Percentiles rank a stretch among this genome's conserved stretches.
Conservation (phyloP, 192 early-diverging fungal genomes). For the Coemansia sp. region DNA sequence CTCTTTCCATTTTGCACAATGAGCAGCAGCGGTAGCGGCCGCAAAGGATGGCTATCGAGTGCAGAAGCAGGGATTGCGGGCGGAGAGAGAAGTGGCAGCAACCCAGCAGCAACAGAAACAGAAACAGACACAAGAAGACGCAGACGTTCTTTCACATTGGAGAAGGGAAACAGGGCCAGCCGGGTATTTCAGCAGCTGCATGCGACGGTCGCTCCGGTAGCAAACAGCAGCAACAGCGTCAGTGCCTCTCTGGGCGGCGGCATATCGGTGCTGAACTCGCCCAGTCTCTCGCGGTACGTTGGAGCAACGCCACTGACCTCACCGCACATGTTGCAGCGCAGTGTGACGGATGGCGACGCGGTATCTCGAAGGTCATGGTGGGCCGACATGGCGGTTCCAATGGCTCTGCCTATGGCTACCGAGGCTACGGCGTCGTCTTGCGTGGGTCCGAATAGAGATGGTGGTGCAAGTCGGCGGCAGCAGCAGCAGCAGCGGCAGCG, state of each 20-base stretch:
- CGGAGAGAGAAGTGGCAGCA: neutral
- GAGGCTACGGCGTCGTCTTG: too few species aligned
- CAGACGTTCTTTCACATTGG: too few species aligned
- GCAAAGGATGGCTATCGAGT: too few species aligned
- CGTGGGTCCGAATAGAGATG: neutral
- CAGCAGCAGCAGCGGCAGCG: neutral
- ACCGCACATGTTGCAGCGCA: constrained; percentile 17
- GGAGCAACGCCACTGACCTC: neutral
- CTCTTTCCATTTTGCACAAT: neutral
- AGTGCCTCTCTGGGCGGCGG: too few species aligned
- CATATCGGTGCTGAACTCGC: neutral
- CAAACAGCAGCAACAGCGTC: too few species aligned
- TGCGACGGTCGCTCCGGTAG: constrained; percentile 8
- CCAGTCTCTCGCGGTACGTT: neutral
- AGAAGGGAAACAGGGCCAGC: constrained; percentile 36
- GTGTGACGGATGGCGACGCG: constrained; percentile 3
- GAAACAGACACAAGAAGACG: too few species aligned
- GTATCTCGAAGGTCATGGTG: neutral
- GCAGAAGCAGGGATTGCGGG: neutral
- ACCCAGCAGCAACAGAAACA: neutral
- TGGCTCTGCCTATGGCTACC: neutral
- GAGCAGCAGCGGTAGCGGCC: neutral
- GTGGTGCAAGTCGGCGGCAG: neutral
- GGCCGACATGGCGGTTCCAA: neutral
- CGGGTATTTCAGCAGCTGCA: constrained; percentile 45